Evolutionary conservation across 495 filamentous ascomycete genomes (phyloP).

Genomic region (Hypomontagnella monticulosa): DNA sequence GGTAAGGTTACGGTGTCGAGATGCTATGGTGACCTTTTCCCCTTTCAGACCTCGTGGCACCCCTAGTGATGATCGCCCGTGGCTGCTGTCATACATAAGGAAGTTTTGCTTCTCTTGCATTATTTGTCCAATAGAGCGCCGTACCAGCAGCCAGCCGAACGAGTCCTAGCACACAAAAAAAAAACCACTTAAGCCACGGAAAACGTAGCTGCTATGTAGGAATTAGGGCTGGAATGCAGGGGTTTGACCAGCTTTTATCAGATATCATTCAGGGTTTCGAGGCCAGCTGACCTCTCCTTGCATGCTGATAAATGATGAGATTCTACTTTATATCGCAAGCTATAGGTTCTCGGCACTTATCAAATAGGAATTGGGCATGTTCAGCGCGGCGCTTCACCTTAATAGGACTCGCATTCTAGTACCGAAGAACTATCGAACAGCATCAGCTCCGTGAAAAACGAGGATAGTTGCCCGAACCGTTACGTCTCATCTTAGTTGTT

Average conservation of each 20-base stretch:
- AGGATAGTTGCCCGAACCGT: slow-evolving; percentile 10
- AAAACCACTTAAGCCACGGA: slow-evolving; percentile 22
- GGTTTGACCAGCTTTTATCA: slow-evolving; percentile 39
- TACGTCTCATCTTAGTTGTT: slow-evolving; percentile 16
- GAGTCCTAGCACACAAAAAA: slow-evolving; percentile 18
- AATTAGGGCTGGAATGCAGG: slow-evolving; percentile 44
- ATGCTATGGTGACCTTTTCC: slow-evolving; percentile 12
- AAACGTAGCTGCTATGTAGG: too few relatives aligned
- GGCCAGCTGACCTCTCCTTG: slow-evolving; percentile 40
- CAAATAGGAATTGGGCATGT: slow-evolving; percentile 18
- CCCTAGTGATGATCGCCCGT: slow-evolving; percentile 23
- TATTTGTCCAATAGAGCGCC: slow-evolving; percentile 29
- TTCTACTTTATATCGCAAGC: slow-evolving; percentile 24
- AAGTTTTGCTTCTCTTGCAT: slow-evolving; percentile 27
- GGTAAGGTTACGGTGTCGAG: background rate
- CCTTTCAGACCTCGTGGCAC: slow-evolving; percentile 21
- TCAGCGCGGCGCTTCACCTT: slow-evolving; percentile 17
- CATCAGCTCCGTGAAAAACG: slow-evolving; percentile 27
- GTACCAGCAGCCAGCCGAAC: slow-evolving; percentile 25
- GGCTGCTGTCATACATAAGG: slow-evolving; percentile 22
- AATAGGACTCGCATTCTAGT: background rate
- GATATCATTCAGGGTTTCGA: slow-evolving; percentile 40
- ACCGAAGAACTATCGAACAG: slow-evolving; percentile 11
- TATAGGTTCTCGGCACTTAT: slow-evolving; percentile 31
- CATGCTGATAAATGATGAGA: slow-evolving; percentile 37